Evolutionary conservation across 257 asterid genomes (phyloP), one percentile per base, ranked within the genome.

Genomic region (Echium plantagineum): DNA sequence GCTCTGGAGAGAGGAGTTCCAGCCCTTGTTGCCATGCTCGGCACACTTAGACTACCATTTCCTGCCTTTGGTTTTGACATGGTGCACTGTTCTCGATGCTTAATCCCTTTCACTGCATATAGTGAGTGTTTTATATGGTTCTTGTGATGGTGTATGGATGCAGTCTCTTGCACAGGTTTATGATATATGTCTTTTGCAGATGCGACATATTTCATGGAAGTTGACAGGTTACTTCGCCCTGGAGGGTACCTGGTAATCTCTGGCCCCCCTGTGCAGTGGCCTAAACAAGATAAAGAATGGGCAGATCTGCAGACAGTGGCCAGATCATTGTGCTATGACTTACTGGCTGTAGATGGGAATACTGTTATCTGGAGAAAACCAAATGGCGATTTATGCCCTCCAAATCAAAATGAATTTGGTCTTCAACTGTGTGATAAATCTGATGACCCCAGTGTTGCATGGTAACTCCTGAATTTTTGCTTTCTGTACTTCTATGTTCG

Each of bases 181-280:
- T 85, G 66, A 72, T 68, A 53, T 38, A 55, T 49, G 56, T 67
- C 19, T 63, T 62, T 64, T 86, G 83, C 81, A 93, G 99, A 89
- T 78, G 94, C 97, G 6, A 80, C 97, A 1, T 93, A 93, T 74
- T 93, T 93, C 74, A 83, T 93, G 56, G 99, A 93, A 81, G 97
- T 93, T 60, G 97, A 93, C 77, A 76, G 97, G 66, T 71, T 93
- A 68, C 97, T 93, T 66, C 88, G 97, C 63, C 97, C 99, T 8
- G 99, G 99, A 59, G 97, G 97, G 63, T 86, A 84, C 78, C 78
- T 93, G 55, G 97, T 89, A 59, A 89, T 93, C 52, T 93, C 97
- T 55, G 97, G 99, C 1, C 97, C 96, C 51, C 99, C 99, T 9
- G 97, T 93, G 20, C 94, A 84, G 79, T 89, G 99, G 99, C 62